These are phyloP conservation scores for Mucor sp. DNA, from an alignment of 371 early-diverging fungal species.

Conservation along the genomic window DNA sequence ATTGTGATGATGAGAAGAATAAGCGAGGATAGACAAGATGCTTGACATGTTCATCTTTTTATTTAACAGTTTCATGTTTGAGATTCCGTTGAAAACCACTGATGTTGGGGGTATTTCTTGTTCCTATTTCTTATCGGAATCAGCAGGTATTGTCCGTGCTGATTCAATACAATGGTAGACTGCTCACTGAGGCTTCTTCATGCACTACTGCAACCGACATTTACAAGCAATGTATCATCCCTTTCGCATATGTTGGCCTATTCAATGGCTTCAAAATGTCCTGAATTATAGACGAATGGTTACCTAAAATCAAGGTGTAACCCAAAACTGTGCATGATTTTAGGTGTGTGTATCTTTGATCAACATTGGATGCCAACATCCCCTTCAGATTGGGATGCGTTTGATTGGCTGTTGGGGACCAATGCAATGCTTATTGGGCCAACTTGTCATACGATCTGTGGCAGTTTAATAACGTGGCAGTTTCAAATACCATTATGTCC, in stretches of 20 bases:
- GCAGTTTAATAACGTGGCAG: neutral
- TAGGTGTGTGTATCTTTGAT: neutral
- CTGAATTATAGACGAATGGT: neutral
- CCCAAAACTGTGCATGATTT: neutral
- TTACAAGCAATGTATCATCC: neutral
- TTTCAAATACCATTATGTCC: neutral
- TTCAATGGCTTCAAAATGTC: neutral
- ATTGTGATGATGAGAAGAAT: neutral
- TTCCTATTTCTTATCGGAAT: neutral
- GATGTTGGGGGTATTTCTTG: conserved; percentile 1
- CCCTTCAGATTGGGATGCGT: neutral
- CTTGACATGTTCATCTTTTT: neutral
- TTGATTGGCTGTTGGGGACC: conserved; percentile 4
- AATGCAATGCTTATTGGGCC: neutral
- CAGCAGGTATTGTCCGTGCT: neutral
- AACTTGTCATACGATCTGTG: neutral
- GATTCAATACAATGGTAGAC: neutral
- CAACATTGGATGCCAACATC: neutral
- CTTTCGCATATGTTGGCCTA: neutral
- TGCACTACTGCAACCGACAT: neutral
- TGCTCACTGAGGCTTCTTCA: neutral
- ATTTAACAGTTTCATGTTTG: conserved; percentile 8
- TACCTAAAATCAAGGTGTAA: neutral
- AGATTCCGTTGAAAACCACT: conserved; percentile 1
- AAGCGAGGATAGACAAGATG: neutral